Evolutionary conservation across 2,329 filamentous ascomycete species (phyloP), one percentile per base, ranked within the genome.

Genomic region (Trichoderma pleuroti): DNA sequence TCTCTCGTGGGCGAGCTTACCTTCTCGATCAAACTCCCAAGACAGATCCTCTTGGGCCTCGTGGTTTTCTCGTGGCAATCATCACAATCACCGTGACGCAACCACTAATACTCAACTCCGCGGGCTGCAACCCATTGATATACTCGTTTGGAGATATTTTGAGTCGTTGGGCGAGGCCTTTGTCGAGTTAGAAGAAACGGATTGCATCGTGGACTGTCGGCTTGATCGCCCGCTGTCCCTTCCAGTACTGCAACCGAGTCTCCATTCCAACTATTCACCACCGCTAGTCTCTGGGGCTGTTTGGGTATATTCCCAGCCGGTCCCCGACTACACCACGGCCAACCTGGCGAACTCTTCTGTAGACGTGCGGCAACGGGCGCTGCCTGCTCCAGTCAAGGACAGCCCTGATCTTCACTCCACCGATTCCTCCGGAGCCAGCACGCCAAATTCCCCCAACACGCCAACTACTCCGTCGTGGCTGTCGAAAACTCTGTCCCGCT

Each of bases 361-460:
- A 73, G 74, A 76, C 76, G 76, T 77, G 79, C 80, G 77, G 78
- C 76, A 76, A 71, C 80, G 80, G 80, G 77, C 78, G 72, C 74
- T 76, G 70, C 69, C 74, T 71, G 71, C 72, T 49, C 67, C 73
- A 70, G 70, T 72, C 46, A 76, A 77, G 66, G 76, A 78, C 72
- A 82, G 79, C 67, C 77, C 78, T 56, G 75, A 73, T 62, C 78
- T 77, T 74, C 74, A 75, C 26, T 72, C 75, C 60, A 77, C 77
- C 71, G 80, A 81, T 57, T 80, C 77, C 30, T 80, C 77, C 26
- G 73, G 76, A 62, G 74, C 75, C 68, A 78, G 79, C 9, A 75
- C 74, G 36, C 78, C 79, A 4, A 79, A 76, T 71, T 82, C 80
- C 21, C 80, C 80, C 28, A 76, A 73, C 69, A 81, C 80, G 21